Conservation (phyloP, 148 eudicot genomes). For the Arbutus unedo region DNA sequence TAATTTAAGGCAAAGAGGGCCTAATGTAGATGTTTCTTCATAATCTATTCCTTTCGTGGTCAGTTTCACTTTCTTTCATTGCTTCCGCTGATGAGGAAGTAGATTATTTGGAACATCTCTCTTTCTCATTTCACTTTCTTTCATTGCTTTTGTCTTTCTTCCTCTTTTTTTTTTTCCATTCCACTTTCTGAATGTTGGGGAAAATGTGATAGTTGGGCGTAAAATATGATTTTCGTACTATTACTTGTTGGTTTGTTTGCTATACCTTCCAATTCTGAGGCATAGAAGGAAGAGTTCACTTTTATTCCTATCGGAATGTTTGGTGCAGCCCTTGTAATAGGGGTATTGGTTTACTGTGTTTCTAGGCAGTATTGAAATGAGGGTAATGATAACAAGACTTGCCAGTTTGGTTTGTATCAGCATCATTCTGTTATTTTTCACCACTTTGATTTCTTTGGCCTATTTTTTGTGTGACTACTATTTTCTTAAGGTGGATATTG, state of each 20-base stretch:
- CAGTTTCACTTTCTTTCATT: background rate
- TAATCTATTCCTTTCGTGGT: background rate
- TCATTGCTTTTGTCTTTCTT: background rate
- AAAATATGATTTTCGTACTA: too few species aligned
- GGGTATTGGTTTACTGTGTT: background rate
- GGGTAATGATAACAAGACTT: background rate
- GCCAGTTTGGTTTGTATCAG: background rate
- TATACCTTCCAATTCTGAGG: background rate
- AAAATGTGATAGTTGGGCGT: background rate
- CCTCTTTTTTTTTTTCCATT: background rate
- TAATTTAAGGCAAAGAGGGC: too few species aligned
- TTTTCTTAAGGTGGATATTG: background rate
- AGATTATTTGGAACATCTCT: background rate
- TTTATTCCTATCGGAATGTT: background rate
- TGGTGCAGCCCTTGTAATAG: background rate
- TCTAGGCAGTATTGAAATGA: background rate
- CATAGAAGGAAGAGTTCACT: background rate
- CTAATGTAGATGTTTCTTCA: too few species aligned
- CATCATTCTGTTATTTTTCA: background rate
- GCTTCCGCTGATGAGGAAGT: background rate
- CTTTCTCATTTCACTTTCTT: background rate
- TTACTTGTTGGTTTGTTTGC: background rate
- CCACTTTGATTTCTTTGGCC: background rate
- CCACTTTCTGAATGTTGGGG: background rate
- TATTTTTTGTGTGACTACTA: background rate